A percentile compares a stretch with the other conserved stretches of the same genome.
Evolutionary conservation across 805 yeast genomes (phyloP).

Genomic region (Wickerhamiella dianesei): DNA sequence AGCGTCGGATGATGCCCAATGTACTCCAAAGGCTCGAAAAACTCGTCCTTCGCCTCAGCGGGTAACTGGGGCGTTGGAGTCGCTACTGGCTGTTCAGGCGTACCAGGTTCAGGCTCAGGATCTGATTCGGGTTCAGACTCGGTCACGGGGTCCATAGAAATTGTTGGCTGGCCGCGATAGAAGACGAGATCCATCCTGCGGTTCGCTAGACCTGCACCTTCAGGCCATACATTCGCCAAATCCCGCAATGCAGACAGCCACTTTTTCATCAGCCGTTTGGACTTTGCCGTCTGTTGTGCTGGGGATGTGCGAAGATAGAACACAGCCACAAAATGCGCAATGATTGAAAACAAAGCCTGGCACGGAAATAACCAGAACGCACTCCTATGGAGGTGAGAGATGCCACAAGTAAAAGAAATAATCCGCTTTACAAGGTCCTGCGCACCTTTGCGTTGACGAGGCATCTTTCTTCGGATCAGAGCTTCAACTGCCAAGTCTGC

Average conservation of each 20-base stretch:
- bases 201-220: slow-evolving; percentile 26
- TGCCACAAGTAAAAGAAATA: slow-evolving; percentile 22
- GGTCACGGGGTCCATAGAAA: slow-evolving; percentile 3
- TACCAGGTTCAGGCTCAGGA: not conserved
- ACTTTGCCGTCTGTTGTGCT: slow-evolving; percentile 18
- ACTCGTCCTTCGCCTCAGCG: not conserved
- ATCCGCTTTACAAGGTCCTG: slow-evolving; percentile 21
- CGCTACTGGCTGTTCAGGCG: not conserved
- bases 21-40: not conserved
- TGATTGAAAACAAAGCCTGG: slow-evolving; percentile 21
- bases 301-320: slow-evolving; percentile 23
- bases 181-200: slow-evolving; percentile 24
- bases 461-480: slow-evolving; percentile 19
- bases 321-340: slow-evolving; percentile 25
- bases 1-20: not conserved
- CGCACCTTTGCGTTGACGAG: slow-evolving; percentile 22
- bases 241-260: slow-evolving; percentile 25
- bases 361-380: slow-evolving; percentile 26
- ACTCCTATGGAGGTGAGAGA: slow-evolving; percentile 25
- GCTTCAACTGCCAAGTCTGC: slow-evolving; percentile 22
- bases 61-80: not conserved
- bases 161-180: not conserved
- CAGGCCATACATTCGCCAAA: slow-evolving; percentile 25
- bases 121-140: slow-evolving; percentile 1
- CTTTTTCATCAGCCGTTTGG: slow-evolving; percentile 19